These are phyloP conservation scores for Vanderwaltozyma polyspora DNA, from an alignment of 805 yeast species.

Conservation along the genomic window DNA sequence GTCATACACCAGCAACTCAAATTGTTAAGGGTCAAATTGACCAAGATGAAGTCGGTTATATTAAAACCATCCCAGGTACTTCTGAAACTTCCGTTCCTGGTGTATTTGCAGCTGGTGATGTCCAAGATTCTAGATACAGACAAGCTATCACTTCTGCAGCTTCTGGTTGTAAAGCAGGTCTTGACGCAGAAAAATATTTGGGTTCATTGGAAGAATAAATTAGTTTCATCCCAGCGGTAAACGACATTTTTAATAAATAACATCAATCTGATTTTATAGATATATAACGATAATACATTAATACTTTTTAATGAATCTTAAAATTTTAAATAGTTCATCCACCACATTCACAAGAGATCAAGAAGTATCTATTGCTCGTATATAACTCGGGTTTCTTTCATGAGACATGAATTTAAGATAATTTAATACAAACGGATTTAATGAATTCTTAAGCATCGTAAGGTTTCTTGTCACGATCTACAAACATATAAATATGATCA, in stretches of 20 bases:
- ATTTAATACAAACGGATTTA: too few species aligned
- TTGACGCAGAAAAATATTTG: constrained; percentile 80
- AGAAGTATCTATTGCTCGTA: background rate
- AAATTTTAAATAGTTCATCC: too few species aligned
- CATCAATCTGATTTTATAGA: too few species aligned
- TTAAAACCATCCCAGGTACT: constrained; percentile 82
- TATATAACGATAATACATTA: background rate
- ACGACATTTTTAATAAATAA: too few species aligned
- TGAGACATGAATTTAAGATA: too few species aligned
- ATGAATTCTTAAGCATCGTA: too few species aligned
- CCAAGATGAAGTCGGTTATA: constrained; percentile 80
- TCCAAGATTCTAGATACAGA: constrained; percentile 92
- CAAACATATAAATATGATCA: too few species aligned
- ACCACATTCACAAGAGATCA: background rate
- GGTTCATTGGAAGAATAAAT: constrained; percentile 39
- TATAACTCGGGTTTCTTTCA: too few species aligned
- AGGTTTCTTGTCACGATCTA: too few species aligned
- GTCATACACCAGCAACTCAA: constrained; percentile 90
- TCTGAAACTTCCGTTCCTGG: constrained; percentile 79
- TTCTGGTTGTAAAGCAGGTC: constrained; percentile 98
- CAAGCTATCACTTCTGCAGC: constrained; percentile 99
- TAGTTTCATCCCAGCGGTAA: too few species aligned
- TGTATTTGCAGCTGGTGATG: constrained; percentile 98
- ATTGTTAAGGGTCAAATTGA: constrained; percentile 70
- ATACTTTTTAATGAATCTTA: too few species aligned